Evolutionary conservation across 345 rosid genomes (phyloP).

Genomic region (Pistacia vera): DNA sequence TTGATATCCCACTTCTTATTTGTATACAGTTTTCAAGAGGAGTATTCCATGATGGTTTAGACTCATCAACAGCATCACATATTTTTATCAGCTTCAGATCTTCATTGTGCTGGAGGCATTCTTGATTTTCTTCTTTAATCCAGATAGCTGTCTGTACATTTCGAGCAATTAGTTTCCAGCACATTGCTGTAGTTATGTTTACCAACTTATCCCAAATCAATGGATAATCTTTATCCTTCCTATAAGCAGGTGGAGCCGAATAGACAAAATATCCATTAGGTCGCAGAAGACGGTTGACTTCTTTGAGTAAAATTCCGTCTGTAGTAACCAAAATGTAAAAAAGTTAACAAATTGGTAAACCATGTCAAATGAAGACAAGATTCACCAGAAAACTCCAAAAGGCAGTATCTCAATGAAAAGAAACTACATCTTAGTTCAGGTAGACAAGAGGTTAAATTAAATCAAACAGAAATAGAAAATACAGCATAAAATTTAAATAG

Average conservation of each 20-base stretch:
- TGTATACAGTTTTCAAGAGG: slow-evolving; percentile 67
- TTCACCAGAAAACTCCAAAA: slow-evolving; percentile 7
- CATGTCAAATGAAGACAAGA: not conserved
- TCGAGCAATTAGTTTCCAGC: slow-evolving; percentile 92
- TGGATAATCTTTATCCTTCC: slow-evolving; percentile 82
- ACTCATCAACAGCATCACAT: slow-evolving; percentile 61
- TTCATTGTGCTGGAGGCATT: slow-evolving; percentile 61
- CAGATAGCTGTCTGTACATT: slow-evolving; percentile 94
- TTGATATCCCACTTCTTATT: slow-evolving; percentile 32
- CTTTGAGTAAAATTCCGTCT: slow-evolving; percentile 95
- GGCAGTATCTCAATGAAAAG: not conserved
- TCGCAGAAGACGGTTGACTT: slow-evolving; percentile 77
- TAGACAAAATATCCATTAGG: slow-evolving; percentile 86
- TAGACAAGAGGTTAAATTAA: too few relatives aligned
- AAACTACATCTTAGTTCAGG: too few relatives aligned
- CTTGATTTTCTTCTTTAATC: slow-evolving; percentile 64
- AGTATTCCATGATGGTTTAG: slow-evolving; percentile 74
- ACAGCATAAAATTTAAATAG: too few relatives aligned
- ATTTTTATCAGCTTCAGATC: slow-evolving; percentile 57
- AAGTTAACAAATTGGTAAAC: not conserved
- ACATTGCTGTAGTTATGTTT: slow-evolving; percentile 74
- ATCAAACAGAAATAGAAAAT: too few relatives aligned
- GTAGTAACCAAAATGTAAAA: slow-evolving; percentile 21
- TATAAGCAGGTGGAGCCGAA: slow-evolving; percentile 92
- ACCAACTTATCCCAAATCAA: slow-evolving; percentile 81